Evolutionary conservation across 116 monocot genomes (phyloP).

Genomic region (Trichopus zeylanicus): DNA sequence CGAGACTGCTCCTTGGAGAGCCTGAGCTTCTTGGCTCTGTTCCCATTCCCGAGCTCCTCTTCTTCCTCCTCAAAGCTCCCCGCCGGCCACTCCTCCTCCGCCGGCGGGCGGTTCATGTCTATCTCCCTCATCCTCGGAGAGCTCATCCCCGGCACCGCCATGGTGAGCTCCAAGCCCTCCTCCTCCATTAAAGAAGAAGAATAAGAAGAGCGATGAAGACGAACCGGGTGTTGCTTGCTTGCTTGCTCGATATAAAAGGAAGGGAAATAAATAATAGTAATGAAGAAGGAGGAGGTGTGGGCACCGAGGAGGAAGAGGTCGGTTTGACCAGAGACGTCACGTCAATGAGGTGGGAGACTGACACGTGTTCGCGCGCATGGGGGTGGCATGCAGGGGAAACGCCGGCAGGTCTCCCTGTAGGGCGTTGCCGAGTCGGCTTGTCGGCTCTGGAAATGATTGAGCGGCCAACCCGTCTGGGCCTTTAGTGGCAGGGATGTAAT

Average conservation of each 20-base stretch:
- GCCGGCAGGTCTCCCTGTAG: constrained; percentile 37
- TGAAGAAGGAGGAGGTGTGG: not conserved
- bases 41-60: constrained; percentile 17
- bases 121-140: constrained; percentile 31
- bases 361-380: constrained; percentile 28
- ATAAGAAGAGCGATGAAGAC: no score
- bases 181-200: constrained; percentile 5
- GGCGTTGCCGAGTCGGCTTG: constrained; percentile 20
- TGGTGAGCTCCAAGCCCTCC: constrained; percentile 52
- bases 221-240: not conserved
- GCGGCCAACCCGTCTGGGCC: not conserved
- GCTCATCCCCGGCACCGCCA: constrained; percentile 39
- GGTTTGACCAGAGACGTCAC: constrained; percentile 20
- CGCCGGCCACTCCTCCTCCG: constrained; percentile 36
- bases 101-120: no score
- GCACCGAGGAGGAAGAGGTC: not conserved
- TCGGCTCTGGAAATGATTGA: constrained; percentile 16
- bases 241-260: not conserved
- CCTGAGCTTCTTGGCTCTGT: constrained; percentile 52
- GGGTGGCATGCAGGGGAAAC: constrained; percentile 13
- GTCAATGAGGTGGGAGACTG: constrained; percentile 11
- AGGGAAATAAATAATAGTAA: no score
- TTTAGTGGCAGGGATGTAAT: no score
- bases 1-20: constrained; percentile 71
- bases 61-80: constrained; percentile 39